Evolutionary conservation across 2,329 filamentous ascomycete species (phyloP).

Genomic region (Xylariaceae sp.): DNA sequence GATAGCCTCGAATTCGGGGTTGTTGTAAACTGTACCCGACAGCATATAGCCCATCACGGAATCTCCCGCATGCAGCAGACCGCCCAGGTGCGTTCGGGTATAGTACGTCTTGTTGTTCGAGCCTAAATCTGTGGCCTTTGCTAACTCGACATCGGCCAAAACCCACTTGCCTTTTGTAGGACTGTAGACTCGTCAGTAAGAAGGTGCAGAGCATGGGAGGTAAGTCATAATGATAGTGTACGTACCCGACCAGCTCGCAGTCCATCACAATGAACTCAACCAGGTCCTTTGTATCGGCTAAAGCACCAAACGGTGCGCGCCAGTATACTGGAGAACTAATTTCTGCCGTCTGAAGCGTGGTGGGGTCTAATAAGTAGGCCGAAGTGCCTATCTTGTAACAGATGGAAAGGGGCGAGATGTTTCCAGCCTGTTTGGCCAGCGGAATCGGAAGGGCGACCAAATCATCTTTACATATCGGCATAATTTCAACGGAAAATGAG

Average conservation of each 20-base stretch:
- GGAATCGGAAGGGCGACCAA: constrained; percentile 89
- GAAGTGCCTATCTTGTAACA: constrained; percentile 87
- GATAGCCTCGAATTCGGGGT: constrained; percentile 44
- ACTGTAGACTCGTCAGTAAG: constrained; percentile 26
- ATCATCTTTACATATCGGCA: constrained; percentile 96
- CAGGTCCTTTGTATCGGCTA: constrained; percentile 79
- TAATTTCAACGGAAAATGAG: constrained; percentile 79
- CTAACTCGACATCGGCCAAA: constrained; percentile 82
- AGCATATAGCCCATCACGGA: constrained; percentile 93
- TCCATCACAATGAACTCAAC: constrained; percentile 94
- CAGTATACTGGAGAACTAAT: constrained; percentile 80
- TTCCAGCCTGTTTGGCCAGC: constrained; percentile 79
- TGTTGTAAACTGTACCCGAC: constrained; percentile 51
- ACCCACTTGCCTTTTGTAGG: constrained; percentile 73
- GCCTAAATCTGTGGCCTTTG: constrained; percentile 79
- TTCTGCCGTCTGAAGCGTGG: constrained; percentile 86
- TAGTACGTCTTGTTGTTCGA: constrained; percentile 84
- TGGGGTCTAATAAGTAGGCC: constrained; percentile 83
- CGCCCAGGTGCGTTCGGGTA: constrained; percentile 82
- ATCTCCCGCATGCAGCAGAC: constrained; percentile 80
- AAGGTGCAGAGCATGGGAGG: background rate
- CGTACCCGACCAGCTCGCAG: constrained; percentile 64
- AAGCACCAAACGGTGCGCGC: constrained; percentile 76
- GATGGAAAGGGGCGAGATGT: constrained; percentile 79
- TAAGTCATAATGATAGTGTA: constrained; percentile 1